phyloP scores from a whole-genome alignment of 768 basidiomycete species.

The Pholiota conissans region DNA sequence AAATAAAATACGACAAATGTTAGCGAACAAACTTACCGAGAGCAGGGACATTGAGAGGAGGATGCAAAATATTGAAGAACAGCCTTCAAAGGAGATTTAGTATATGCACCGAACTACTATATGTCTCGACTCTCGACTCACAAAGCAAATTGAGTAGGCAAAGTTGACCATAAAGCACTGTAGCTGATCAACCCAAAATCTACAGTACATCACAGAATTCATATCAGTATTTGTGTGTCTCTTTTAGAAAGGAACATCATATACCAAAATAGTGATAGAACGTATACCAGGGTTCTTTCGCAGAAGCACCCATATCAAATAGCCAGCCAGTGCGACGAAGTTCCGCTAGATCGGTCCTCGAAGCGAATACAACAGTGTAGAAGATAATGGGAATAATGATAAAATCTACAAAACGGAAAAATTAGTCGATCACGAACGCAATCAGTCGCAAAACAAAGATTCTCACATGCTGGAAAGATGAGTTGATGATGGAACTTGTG shows the following conservation, averaged over 20 bases:
- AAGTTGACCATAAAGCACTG: slow-evolving; percentile 70
- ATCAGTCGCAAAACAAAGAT: background rate
- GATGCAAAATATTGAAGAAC: slow-evolving; percentile 84
- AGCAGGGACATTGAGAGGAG: slow-evolving; percentile 88
- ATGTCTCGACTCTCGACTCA: background rate
- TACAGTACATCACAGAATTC: slow-evolving; percentile 27
- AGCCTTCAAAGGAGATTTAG: slow-evolving; percentile 38
- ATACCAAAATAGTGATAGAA: slow-evolving; percentile 82
- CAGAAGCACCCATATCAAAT: slow-evolving; percentile 62
- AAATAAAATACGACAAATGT: no score
- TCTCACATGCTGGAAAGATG: slow-evolving; percentile 85
- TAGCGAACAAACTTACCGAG: slow-evolving; percentile 55
- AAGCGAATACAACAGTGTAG: slow-evolving; percentile 74
- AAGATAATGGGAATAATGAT: slow-evolving; percentile 79
- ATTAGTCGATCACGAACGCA: background rate
- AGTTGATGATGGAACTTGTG: slow-evolving; percentile 82
- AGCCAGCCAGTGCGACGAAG: slow-evolving; percentile 80
- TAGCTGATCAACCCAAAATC: slow-evolving; percentile 46
- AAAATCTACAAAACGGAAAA: slow-evolving; percentile 54
- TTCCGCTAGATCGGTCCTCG: slow-evolving; percentile 53
- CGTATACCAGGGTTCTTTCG: slow-evolving; percentile 68
- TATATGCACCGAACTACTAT: background rate
- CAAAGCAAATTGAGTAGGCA: slow-evolving; percentile 95
- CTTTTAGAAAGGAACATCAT: slow-evolving; percentile 17
- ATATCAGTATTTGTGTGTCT: slow-evolving; percentile 52